Base-by-base conservation (phyloP, 2,329 filamentous ascomycete genomes). In the Cytospora schulzeri region DNA sequence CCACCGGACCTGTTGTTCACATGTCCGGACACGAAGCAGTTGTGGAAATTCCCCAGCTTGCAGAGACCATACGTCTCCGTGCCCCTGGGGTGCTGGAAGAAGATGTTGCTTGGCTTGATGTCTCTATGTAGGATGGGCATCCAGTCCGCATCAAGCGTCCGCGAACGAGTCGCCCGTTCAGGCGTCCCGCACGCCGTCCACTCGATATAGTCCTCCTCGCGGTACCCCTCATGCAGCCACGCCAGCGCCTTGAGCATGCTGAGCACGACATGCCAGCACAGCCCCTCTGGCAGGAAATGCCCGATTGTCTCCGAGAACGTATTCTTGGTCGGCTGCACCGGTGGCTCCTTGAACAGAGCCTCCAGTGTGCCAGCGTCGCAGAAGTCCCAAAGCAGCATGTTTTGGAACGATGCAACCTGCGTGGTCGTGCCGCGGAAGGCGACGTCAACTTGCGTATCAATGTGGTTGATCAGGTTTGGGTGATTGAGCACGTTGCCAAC, bases 241-340 rank as follows among this genome's bases (percentile, higher is more conserved):
- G 79, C 72, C 48, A 86, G 75, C 2, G 82, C 83, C n/a, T 76
- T 75, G 17, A 81, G 72, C 55, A 85, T 71, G 9, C 79, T 80
- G 14, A 75, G 70, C 15, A 82, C 74, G 11, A 86, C 83, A 69
- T 86, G 83, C 84, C 84, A 87, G 67, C 83, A 83, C 15, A 86
- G 74, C 2, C 77, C 76, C 68, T 86, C 84, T 0, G 83, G 83
- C 15, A 84, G 70, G 67, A 81, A 82, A 15, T 70, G 71, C 28
- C 41, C 41, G 41, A 61, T 54, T 24, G 33, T 35, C 24, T 56
- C n/a, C n/a, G 51, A 35, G 38, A n/a, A n/a, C 19, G 19, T 8
- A 5, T 62, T 50, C 2, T 62, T 65, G 41, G 68, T 50, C 19
- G 69, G 66, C 5, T 66, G 15, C 33, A 66, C n/a, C 29, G 65